These are phyloP conservation scores for Carex sylvatica DNA, from an alignment of 202 grass and related monocot genomes.

Conservation along the genomic window DNA sequence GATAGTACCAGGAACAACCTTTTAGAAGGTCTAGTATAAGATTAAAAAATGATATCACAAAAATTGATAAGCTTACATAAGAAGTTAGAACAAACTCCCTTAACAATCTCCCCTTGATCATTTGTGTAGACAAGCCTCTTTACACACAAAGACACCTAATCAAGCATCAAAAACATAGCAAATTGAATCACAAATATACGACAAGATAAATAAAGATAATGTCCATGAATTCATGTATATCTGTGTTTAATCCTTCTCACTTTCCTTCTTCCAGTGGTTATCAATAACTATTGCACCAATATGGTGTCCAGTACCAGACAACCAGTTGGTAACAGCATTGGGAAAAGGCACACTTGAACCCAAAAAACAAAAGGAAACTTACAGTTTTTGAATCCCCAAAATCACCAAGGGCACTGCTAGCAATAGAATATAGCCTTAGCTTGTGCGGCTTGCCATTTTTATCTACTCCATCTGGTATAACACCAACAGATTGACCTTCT, in stretches of 20 bases:
- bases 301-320: not conserved
- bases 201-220: not conserved
- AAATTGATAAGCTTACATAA: slow-evolving; percentile 43
- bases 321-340: not conserved
- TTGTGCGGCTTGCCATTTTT: slow-evolving; percentile 98
- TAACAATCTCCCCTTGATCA: slow-evolving; percentile 81
- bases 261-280: not conserved
- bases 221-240: not conserved
- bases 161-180: not conserved
- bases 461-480: slow-evolving; percentile 80
- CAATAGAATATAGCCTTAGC: slow-evolving; percentile 88
- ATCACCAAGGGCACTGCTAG: slow-evolving; percentile 89
- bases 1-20: not conserved
- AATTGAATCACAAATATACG: not conserved
- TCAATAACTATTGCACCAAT: not conserved
- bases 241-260: not conserved
- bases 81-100: slow-evolving; percentile 99
- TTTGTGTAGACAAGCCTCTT: slow-evolving; percentile 96
- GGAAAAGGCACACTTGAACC: not conserved
- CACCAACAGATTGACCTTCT: slow-evolving; percentile 89
- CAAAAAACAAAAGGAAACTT: slow-evolving; percentile 8
- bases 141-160: slow-evolving; percentile 83
- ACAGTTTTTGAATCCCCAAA: slow-evolving; percentile 90
- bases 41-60: not conserved
- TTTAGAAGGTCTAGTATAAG: not conserved